phyloP scores from a whole-genome alignment of 306 rosid species.

The Amphicarpaea edgeworthii region DNA sequence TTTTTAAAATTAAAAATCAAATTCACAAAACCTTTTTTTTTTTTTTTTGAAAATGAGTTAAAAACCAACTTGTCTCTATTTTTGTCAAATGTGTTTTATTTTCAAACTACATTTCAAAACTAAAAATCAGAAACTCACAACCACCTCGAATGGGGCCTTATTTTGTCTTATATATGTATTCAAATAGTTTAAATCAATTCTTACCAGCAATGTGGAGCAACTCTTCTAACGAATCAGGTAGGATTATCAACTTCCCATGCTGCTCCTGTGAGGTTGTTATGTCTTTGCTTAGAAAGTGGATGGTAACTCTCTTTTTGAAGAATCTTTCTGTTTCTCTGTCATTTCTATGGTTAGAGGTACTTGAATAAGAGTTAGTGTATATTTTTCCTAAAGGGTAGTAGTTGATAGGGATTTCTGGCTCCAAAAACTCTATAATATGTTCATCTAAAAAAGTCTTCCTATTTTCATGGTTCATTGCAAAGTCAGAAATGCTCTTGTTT shows the following conservation, averaged over 20 bases:
- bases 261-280: slow-evolving; percentile 41
- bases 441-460: slow-evolving; percentile 53
- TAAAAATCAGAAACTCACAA: too few relatives aligned
- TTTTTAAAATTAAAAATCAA: too few relatives aligned
- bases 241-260: slow-evolving; percentile 67
- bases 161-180: too few relatives aligned
- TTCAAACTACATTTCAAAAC: too few relatives aligned
- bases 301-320: slow-evolving; percentile 66
- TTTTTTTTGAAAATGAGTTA: too few relatives aligned
- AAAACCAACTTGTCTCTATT: too few relatives aligned
- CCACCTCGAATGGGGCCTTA: too few relatives aligned
- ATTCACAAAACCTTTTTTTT: too few relatives aligned
- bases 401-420: slow-evolving; percentile 28
- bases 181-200: slow-evolving; percentile 42
- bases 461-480: slow-evolving; percentile 46
- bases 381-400: slow-evolving; percentile 44
- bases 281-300: slow-evolving; percentile 55
- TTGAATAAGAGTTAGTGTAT: slow-evolving; percentile 21
- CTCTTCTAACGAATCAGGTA: slow-evolving; percentile 79
- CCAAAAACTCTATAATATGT: slow-evolving; percentile 57
- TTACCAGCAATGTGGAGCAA: slow-evolving; percentile 70
- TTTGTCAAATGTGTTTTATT: too few relatives aligned
- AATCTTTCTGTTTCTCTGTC: slow-evolving; percentile 34
- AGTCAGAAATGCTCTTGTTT: slow-evolving; percentile 46
- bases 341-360: slow-evolving; percentile 30